Evolutionary conservation across 75 land plant genomes (phyloP).

Genomic region (Ceratopteris richardii): DNA sequence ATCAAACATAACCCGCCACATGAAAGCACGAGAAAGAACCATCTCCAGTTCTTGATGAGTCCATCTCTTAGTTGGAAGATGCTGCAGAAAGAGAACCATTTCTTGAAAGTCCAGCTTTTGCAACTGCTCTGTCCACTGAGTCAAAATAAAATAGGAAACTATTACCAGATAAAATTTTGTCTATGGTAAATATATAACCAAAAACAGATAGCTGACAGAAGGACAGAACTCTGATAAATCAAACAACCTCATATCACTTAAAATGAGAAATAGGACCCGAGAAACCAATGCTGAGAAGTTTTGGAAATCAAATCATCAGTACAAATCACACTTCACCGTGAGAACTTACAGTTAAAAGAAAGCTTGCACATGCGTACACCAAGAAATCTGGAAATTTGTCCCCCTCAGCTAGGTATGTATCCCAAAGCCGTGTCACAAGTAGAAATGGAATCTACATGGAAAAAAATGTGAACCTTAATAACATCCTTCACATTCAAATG

Average conservation of each 20-base stretch:
- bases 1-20: conserved; percentile 99
- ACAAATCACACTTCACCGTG: no score
- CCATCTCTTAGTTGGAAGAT: conserved; percentile 90
- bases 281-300: no score
- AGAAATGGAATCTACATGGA: conserved; percentile 75
- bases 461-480: no score
- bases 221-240: no score
- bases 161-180: no score
- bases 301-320: no score
- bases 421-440: conserved; percentile 93
- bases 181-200: no score
- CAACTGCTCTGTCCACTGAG: conserved; percentile 95
- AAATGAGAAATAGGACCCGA: no score
- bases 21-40: conserved; percentile 98
- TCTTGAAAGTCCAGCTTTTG: conserved; percentile 91
- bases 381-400: conserved; percentile 96
- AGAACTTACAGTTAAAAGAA: conserved; percentile 78
- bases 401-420: conserved; percentile 98
- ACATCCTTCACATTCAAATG: no score
- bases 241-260: no score
- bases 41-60: conserved; percentile 89
- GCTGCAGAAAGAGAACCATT: conserved; percentile 95
- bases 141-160: conserved; percentile 4
- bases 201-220: no score
- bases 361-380: conserved; percentile 91